Evolutionary conservation across 176 grass and related monocot genomes (phyloP), one percentile per base, ranked within the genome.

Genomic region (Triticum urartu): DNA sequence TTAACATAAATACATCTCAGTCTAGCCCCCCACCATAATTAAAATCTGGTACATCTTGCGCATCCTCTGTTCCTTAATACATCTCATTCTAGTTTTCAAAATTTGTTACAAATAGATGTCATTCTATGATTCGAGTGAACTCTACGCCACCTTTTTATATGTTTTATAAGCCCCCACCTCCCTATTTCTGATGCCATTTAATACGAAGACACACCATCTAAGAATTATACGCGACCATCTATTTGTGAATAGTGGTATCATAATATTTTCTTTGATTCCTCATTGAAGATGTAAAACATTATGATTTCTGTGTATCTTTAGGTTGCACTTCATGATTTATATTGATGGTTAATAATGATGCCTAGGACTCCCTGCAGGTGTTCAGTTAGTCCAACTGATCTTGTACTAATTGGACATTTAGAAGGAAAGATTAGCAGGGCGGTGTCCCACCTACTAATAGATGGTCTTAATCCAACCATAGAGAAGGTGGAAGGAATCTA

Each of bases 371-470:
- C 92, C 93, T 61, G 88, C 79, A 87, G 92, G 96, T 72, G 93
- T 95, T 56, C 94, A 92, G 82, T 98, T 92, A 93, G 95, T 76
- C 91, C 96, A 7, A 94, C 90, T 70, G 93, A 95, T 80, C 45
- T 87, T 61, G 33, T 94, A 66, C 79, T 98, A 38, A 79, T 98
- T 20, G 73, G 94, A 81, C 91, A 98, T 89, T 78, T 98, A 72
- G 91, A 93, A 88, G 30, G 63, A 65, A 95, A 98, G 22, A 68
- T 90, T 80, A 84, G 90, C 21, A 8, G 86, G 18, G 14, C 40
- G 30, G 83, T 77, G 24, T 36, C 92, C 25, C 93, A 98, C 88
- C 26, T 86, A 7, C 75, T 98, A n/a, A 95, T 98, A 50, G 86
- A 98, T 89, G 96, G 86, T 25, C 92, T 98, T 75, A 95, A 92